Evolutionary conservation across 331 rosid species (phyloP), one percentile per base, ranked within the genome.

Genomic region (Rhamnella rubrinervis): DNA sequence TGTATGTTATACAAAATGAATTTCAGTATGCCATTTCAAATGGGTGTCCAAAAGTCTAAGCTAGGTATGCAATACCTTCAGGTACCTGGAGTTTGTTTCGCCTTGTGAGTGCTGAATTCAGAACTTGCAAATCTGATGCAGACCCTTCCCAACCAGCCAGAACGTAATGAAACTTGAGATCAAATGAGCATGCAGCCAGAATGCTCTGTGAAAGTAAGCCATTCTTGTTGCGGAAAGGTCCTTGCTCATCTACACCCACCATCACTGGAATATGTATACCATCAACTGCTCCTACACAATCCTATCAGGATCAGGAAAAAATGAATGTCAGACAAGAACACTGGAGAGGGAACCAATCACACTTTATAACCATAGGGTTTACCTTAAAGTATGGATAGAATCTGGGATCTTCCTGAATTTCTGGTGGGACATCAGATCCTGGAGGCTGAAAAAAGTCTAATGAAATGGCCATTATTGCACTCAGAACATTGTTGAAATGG

Each of bases 91-190:
- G 69, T 61, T 73, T 92, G 78, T 86, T 92, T 72, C 78, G 81
- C 76, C 98, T 83, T 0, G 88, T 83, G 68, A 87, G 69, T 70
- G 98, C 96, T 35, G 98, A 87, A 70, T 92, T 89, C 39, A 89
- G 72, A 77, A 92, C 96, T 81, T 89, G 98, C 38, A 86, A 77
- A 71, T 89, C 90, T 7, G 92, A 80, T 50, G 95, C 95, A 51
- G 98, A 92, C 71, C 98, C 98, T 86, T 92, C 98, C 96, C 98
- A 92, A 21, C 98, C 98, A 25, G 98, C 96, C 75, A 92, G 87
- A 67, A 92, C 89, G 53, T 89, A 92, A 76, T 87, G 92, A 72
- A 92, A 89, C 85, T 70, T 80, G 62, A 83, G 80, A 66, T 83
- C 85, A 71, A 83, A 77, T 52, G 87, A 83, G 68, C 82, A 83